phyloP scores from a whole-genome alignment of 2,329 filamentous ascomycete genomes.

The Neofusicoccum cordaticola region DNA sequence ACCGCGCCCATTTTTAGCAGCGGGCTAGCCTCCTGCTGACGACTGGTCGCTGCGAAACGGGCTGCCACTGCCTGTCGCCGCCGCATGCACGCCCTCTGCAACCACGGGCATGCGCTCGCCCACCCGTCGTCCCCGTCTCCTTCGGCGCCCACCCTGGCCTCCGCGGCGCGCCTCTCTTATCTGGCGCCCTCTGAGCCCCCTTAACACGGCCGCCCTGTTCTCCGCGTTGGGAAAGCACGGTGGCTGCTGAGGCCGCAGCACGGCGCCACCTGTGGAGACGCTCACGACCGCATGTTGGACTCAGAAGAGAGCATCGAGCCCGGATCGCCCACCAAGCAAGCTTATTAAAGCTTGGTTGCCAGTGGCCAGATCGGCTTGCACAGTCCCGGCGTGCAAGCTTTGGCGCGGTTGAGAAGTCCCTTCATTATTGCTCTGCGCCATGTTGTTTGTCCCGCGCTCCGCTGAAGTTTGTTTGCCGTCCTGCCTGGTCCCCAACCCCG shows the following conservation, averaged over 20 bases:
- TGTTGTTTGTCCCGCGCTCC: background rate
- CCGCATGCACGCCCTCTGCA: background rate
- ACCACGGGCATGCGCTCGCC: background rate
- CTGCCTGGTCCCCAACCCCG: background rate
- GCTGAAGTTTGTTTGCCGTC: background rate
- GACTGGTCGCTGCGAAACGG: background rate
- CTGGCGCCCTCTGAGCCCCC: background rate
- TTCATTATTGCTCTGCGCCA: background rate
- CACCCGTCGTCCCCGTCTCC: background rate
- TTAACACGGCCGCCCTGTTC: background rate
- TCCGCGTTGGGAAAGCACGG: background rate
- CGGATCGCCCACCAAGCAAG: constrained; percentile 1
- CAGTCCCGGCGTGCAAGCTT: background rate
- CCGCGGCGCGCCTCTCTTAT: background rate
- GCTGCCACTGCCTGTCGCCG: background rate
- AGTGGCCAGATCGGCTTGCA: background rate
- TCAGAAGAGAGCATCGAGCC: background rate
- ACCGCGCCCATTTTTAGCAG: background rate
- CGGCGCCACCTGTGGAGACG: background rate
- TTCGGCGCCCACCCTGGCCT: background rate
- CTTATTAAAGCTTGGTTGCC: constrained; percentile 5
- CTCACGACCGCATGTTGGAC: background rate
- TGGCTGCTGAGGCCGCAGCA: background rate
- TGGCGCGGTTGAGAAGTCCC: background rate
- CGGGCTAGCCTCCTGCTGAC: background rate